Percentiles rank a stretch among this genome's conserved stretches.
Evolutionary conservation across 164 flowering plant species (phyloP).

Genomic region (Aristolochia fimbriata): DNA sequence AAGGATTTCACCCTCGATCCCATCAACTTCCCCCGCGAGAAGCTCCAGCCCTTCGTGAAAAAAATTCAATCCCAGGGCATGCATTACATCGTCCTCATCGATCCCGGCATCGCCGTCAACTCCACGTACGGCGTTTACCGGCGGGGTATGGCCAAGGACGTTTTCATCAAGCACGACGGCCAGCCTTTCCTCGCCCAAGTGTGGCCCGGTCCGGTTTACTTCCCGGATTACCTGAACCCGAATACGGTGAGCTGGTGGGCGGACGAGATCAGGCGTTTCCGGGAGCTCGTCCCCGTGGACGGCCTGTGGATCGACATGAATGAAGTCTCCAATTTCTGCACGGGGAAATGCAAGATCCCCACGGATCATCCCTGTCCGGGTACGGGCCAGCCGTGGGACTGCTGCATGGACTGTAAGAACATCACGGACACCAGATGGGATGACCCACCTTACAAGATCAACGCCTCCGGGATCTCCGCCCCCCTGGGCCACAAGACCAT

Average conservation of each 20-base stretch:
- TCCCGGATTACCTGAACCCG: slow-evolving; percentile 93
- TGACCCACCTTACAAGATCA: slow-evolving; percentile 94
- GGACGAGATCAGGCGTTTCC: slow-evolving; percentile 71
- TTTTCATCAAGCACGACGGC: slow-evolving; percentile 77
- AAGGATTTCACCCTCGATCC: slow-evolving; percentile 93
- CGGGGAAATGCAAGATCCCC: slow-evolving; percentile 65
- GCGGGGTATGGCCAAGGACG: slow-evolving; percentile 61
- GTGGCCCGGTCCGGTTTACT: slow-evolving; percentile 93
- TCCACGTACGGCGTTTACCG: slow-evolving; percentile 57
- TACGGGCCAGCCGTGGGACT: slow-evolving; percentile 66
- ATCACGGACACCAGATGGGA: slow-evolving; percentile 82
- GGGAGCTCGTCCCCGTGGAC: slow-evolving; percentile 76
- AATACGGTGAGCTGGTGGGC: slow-evolving; percentile 74
- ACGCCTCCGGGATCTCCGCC: slow-evolving; percentile 53
- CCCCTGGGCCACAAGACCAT: slow-evolving; percentile 86
- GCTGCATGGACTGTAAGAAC: slow-evolving; percentile 92
- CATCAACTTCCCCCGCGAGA: slow-evolving; percentile 50
- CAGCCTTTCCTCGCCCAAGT: slow-evolving; percentile 79
- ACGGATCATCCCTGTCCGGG: slow-evolving; percentile 57
- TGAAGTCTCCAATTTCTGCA: slow-evolving; percentile 84
- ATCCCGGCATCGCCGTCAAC: slow-evolving; percentile 83
- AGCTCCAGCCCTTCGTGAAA: slow-evolving; percentile 54
- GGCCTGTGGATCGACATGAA: slow-evolving; percentile 99
- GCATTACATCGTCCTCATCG: slow-evolving; percentile 80
- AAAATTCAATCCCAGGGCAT: slow-evolving; percentile 60